These are phyloP conservation scores for Hsuehochloa calcarea DNA, from an alignment of 176 grass and related monocot genomes.

Conservation along the genomic window DNA sequence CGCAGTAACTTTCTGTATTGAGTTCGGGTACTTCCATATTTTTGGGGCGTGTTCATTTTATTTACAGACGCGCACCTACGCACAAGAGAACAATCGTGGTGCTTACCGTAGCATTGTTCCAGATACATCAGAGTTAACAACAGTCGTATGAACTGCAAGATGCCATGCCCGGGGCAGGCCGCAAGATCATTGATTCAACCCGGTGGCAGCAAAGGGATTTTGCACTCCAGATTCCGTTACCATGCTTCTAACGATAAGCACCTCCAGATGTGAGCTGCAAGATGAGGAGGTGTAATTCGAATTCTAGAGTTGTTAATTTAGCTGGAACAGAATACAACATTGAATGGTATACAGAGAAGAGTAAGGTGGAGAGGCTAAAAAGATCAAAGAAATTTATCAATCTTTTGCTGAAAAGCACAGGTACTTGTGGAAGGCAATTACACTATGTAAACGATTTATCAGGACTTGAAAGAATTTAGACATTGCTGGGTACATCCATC, in stretches of 20 bases:
- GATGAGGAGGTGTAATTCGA: constrained; percentile 18
- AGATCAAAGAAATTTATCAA: not conserved
- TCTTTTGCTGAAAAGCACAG: not conserved
- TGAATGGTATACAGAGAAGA: not conserved
- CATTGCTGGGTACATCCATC: not conserved
- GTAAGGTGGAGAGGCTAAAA: not conserved
- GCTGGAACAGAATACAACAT: not conserved
- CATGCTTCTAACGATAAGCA: constrained; percentile 19
- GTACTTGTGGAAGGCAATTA: not conserved
- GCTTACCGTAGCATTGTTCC: not conserved
- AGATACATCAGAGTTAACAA: not conserved
- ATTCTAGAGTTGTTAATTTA: constrained; percentile 6
- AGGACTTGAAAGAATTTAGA: constrained; percentile 8
- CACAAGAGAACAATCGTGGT: not conserved
- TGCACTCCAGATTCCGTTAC: not conserved
- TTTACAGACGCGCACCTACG: not conserved
- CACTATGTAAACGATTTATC: not conserved
- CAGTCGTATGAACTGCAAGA: not conserved
- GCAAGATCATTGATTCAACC: constrained; percentile 8
- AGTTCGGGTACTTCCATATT: not conserved
- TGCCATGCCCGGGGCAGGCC: not conserved
- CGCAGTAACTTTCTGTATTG: not conserved
- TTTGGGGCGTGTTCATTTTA: not conserved
- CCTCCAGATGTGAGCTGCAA: constrained; percentile 46
- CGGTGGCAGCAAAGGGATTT: not conserved